phyloP scores from a whole-genome alignment of 257 asterid species.

The Orobanche coerulescens region DNA sequence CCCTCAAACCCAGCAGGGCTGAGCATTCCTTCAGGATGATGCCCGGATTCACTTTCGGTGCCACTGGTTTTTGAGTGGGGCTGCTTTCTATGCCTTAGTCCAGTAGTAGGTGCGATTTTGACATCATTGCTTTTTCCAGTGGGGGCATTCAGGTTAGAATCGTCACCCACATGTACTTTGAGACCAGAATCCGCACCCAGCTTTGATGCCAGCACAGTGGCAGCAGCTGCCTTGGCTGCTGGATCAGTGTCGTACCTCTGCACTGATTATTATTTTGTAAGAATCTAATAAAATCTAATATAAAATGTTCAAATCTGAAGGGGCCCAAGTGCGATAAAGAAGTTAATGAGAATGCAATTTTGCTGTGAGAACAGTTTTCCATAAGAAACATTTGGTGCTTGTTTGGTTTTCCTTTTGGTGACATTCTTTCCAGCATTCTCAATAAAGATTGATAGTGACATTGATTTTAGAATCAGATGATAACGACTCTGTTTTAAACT shows the following conservation, averaged over 20 bases:
- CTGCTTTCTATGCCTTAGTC: constrained; percentile 56
- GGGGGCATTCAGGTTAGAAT: constrained; percentile 30
- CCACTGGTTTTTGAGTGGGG: constrained; percentile 26
- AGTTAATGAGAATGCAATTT: neutral
- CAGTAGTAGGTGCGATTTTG: constrained; percentile 38
- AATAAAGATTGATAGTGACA: neutral
- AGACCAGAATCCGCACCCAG: constrained; percentile 69
- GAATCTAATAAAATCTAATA: constrained; percentile 16
- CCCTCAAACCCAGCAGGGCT: constrained; percentile 27
- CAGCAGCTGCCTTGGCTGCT: constrained; percentile 86
- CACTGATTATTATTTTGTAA: constrained; percentile 25
- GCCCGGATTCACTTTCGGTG: constrained; percentile 22
- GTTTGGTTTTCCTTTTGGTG: neutral
- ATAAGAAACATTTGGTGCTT: neutral
- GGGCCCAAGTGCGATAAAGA: neutral
- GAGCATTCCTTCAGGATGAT: constrained; percentile 30
- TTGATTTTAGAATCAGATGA: too few relatives aligned
- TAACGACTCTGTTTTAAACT: neutral
- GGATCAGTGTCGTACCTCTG: constrained; percentile 84
- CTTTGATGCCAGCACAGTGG: constrained; percentile 72
- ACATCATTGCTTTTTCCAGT: constrained; percentile 51
- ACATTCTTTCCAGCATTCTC: neutral
- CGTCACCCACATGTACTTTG: constrained; percentile 48
- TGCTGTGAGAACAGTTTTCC: neutral
- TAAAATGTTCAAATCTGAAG: neutral